Evolutionary conservation across 208 protist genomes (phyloP).

Genomic region (Trichomonas tenax): DNA sequence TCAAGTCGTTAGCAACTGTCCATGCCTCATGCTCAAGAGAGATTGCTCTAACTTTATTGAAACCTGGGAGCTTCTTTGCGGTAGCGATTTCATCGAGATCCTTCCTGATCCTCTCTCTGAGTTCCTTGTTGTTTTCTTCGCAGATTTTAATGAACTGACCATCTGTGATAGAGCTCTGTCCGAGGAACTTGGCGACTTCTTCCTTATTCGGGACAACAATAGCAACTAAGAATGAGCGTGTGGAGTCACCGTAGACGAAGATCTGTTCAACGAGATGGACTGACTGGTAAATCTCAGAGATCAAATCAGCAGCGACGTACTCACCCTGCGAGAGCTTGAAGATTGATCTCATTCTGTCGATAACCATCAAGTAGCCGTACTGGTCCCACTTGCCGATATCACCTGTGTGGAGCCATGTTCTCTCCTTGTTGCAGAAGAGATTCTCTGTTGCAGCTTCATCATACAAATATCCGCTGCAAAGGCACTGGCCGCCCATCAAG

Average conservation of each 20-base stretch:
- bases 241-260: constrained; percentile 31
- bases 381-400: neutral
- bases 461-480: neutral
- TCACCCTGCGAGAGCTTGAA: constrained; percentile 62
- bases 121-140: neutral
- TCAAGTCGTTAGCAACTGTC: neutral
- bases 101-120: neutral
- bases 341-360: constrained; percentile 63
- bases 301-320: constrained; percentile 2
- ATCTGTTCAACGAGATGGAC: constrained; percentile 6
- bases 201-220: constrained; percentile 43
- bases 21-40: neutral
- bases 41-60: neutral
- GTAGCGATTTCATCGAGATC: neutral
- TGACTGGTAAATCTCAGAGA: neutral
- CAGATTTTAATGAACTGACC: neutral
- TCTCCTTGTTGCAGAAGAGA: neutral
- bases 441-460: neutral
- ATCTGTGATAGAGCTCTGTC: neutral
- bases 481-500: neutral
- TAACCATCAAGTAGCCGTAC: constrained; percentile 36
- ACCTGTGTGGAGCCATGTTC: neutral
- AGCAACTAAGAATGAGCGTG: constrained; percentile 44
- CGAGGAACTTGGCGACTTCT: neutral
- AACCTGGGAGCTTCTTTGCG: neutral